phyloP scores from a whole-genome alignment of 345 rosid species.

The Euphorbia tirucalli region DNA sequence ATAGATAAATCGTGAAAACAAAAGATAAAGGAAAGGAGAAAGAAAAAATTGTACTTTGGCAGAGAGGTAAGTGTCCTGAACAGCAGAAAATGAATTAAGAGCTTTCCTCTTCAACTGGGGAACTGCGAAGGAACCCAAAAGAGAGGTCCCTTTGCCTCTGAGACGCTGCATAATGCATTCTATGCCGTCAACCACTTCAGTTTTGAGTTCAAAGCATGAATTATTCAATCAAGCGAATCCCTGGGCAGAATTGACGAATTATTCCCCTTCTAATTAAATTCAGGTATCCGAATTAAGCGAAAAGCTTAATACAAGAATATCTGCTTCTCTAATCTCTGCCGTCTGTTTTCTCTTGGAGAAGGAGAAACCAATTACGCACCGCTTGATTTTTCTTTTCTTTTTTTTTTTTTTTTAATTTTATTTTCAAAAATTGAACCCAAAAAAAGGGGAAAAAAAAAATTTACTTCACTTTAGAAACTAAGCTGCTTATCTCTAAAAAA shows the following conservation, averaged over 20 bases:
- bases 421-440: too few species aligned
- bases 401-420: too few species aligned
- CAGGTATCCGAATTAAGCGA: too few species aligned
- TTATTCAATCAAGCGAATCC: too few species aligned
- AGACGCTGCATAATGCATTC: conserved; percentile 57
- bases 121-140: conserved; percentile 39
- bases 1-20: not conserved
- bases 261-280: too few species aligned
- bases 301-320: too few species aligned
- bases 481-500: too few species aligned
- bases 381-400: not conserved
- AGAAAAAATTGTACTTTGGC: conserved; percentile 50
- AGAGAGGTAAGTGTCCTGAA: conserved; percentile 77
- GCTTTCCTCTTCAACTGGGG: conserved; percentile 69
- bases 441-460: too few species aligned
- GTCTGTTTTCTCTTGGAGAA: too few species aligned
- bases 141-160: conserved; percentile 50
- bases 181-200: conserved; percentile 2
- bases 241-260: too few species aligned
- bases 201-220: not conserved
- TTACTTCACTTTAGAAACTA: too few species aligned
- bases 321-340: too few species aligned
- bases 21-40: not conserved
- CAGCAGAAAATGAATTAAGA: conserved; percentile 65
- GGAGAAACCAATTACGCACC: not conserved